phyloP scores from a whole-genome alignment of 2,329 filamentous ascomycete genomes.

The Fusarium sp. region DNA sequence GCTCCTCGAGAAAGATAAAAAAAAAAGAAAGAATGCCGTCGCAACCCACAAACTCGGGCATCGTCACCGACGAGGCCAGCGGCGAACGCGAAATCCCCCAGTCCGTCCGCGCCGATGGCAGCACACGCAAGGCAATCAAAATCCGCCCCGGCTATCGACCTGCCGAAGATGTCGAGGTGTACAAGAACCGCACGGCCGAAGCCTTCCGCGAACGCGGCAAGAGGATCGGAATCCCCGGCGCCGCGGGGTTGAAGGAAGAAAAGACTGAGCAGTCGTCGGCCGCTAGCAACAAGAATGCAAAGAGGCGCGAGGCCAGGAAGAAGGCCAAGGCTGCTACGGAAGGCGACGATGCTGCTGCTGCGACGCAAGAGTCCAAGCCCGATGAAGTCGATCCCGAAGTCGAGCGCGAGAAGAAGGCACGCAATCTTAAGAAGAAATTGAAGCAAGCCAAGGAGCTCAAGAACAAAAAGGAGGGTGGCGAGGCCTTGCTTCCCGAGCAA shows the following conservation, averaged over 20 bases:
- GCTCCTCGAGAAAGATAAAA: neutral
- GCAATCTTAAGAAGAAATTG: conserved; percentile 93
- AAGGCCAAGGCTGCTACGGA: conserved; percentile 68
- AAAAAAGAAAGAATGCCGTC: conserved; percentile 56
- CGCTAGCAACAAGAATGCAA: conserved; percentile 86
- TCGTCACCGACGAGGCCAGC: conserved; percentile 78
- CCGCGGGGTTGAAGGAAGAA: conserved; percentile 67
- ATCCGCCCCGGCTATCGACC: conserved; percentile 94
- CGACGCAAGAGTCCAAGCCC: conserved; percentile 34
- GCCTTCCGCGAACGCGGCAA: conserved; percentile 80
- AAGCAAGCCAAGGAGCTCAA: conserved; percentile 92
- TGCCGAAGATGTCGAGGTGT: conserved; percentile 94
- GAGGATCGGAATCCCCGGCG: conserved; percentile 77
- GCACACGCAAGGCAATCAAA: conserved; percentile 92
- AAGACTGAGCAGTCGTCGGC: conserved; percentile 60
- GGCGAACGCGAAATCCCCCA: conserved; percentile 92
- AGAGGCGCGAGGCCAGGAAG: conserved; percentile 69
- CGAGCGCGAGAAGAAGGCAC: conserved; percentile 92
- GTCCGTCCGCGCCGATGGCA: conserved; percentile 87
- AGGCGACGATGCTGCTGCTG: conserved; percentile 65
- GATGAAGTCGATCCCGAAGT: conserved; percentile 74
- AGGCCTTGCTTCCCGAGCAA: conserved; percentile 88
- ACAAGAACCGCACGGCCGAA: conserved; percentile 92
- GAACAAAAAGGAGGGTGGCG: conserved; percentile 90
- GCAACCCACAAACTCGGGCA: conserved; percentile 73